Base-by-base conservation (phyloP, 2,329 filamentous ascomycete genomes). In the Leptographium wingfieldii region DNA sequence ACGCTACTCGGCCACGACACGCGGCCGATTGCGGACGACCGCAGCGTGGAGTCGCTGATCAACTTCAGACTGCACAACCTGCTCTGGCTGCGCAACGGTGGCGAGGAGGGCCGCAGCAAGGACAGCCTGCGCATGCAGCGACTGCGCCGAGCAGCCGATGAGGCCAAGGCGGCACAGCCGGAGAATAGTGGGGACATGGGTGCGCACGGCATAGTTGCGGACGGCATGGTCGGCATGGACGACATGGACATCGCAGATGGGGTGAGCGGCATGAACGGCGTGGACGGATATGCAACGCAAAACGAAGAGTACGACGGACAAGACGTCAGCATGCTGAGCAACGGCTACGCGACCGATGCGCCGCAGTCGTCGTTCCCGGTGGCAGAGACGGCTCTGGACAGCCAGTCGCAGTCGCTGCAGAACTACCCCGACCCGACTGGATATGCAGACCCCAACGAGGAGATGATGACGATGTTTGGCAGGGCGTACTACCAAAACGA, bases 1-100 rank as follows among this genome's bases (percentile, higher is more conserved):
- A 96, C 91, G 0, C 77, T 92, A 1, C 80, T 97, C 2, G 94
- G 94, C 0, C 91, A 96, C 67, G 91, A 97, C 66, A 99, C 94
- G 0, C 88, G 85, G 59, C 87, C 88, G 40, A 85, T 97, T 56
- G 92, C 94, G 2, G 94, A 99, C 72, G 87, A 89, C 57, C 85
- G 94, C 62, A 96, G 92, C 67, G 84, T 96, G 6, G 92, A 97
- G 71, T 86, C 85, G 29, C 79, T 97, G 27, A 90, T 97, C 10
- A 91, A 97, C 69, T 96, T 96, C 71, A 85, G 88, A 31, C 79
- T 89, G 49, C 92, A 95, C 58, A 99, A 99, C 69, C 76, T 95
- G 31, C 82, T 80, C 51, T 96, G 91, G 90, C 75, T 97, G 55
- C 82, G 82, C 68, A 80, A 76, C 12, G 72, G 74, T 19, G 81